These are phyloP conservation scores for Magnusiomyces tetraspermus DNA, from an alignment of 1,139 yeast species.

Conservation along the genomic window DNA sequence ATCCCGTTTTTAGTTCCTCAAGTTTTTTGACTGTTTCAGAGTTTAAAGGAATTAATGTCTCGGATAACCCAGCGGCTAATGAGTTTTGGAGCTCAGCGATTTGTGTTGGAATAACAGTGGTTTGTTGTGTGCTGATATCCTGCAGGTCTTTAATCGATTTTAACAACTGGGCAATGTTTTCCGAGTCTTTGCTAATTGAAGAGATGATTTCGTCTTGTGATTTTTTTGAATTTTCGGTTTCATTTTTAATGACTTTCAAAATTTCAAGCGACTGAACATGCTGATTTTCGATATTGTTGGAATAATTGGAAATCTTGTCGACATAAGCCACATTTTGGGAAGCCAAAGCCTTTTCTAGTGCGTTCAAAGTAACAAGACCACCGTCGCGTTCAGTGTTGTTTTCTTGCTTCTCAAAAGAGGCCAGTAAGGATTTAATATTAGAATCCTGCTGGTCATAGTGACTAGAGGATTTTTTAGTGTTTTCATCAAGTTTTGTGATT, in stretches of 20 bases:
- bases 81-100: not conserved
- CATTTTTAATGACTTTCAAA: constrained; percentile 6
- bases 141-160: constrained; percentile 7
- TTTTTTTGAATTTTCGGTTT: constrained; percentile 5
- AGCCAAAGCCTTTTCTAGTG: constrained; percentile 5
- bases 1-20: not conserved
- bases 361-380: constrained; percentile 4
- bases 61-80: not conserved
- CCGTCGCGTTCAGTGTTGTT: not conserved
- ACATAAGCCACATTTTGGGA: constrained; percentile 4
- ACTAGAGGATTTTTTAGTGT: constrained; percentile 15
- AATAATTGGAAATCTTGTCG: constrained; percentile 10
- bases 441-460: constrained; percentile 5
- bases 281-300: constrained; percentile 10
- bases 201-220: constrained; percentile 4
- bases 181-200: constrained; percentile 7
- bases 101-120: not conserved
- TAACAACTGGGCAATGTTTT: constrained; percentile 6
- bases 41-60: not conserved
- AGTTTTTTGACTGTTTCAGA: not conserved
- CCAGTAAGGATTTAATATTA: constrained; percentile 1
- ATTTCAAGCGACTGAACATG: constrained; percentile 9
- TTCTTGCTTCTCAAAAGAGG: constrained; percentile 2
- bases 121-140: constrained; percentile 1
- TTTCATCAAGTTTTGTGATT: constrained; percentile 18